Evolutionary conservation across 768 basidiomycete genomes (phyloP).

Genomic region (Kwoniella dendrophila): DNA sequence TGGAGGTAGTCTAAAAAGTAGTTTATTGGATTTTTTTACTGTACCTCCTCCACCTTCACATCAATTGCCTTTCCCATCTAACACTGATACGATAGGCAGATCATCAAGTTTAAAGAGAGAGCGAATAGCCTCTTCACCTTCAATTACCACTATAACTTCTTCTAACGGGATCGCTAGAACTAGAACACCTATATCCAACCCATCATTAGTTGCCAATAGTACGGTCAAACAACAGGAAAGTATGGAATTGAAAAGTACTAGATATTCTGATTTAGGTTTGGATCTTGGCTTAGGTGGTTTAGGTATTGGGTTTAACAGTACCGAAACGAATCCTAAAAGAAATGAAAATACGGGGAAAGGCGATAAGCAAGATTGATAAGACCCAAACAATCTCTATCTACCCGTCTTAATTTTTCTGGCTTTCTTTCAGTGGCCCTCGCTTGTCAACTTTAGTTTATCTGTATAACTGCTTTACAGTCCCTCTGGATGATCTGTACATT

Average conservation of each 20-base stretch:
- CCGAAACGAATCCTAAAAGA: not conserved
- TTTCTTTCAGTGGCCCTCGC: no score
- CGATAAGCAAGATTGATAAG: not conserved
- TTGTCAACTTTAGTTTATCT: no score
- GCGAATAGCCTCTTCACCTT: slow-evolving; percentile 1
- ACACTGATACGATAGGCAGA: not conserved
- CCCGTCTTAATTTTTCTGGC: no score
- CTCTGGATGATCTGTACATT: no score
- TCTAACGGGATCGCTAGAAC: no score
- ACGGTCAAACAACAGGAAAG: no score
- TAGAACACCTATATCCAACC: no score
- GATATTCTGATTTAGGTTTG: slow-evolving; percentile 5
- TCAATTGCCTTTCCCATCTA: slow-evolving; percentile 3
- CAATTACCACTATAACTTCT: slow-evolving; percentile 7
- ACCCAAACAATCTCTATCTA: not conserved
- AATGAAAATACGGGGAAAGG: slow-evolving; percentile 3
- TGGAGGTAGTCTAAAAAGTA: slow-evolving; percentile 22
- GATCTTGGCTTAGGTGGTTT: slow-evolving; percentile 5
- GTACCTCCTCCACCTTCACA: slow-evolving; percentile 37
- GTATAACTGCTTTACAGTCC: no score
- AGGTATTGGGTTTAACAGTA: not conserved
- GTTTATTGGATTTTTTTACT: slow-evolving; percentile 37
- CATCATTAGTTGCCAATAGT: no score
- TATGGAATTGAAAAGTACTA: slow-evolving; percentile 14
- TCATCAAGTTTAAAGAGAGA: not conserved